Evolutionary conservation across 768 basidiomycete species (phyloP).

Genomic region (Lactarius vividus): DNA sequence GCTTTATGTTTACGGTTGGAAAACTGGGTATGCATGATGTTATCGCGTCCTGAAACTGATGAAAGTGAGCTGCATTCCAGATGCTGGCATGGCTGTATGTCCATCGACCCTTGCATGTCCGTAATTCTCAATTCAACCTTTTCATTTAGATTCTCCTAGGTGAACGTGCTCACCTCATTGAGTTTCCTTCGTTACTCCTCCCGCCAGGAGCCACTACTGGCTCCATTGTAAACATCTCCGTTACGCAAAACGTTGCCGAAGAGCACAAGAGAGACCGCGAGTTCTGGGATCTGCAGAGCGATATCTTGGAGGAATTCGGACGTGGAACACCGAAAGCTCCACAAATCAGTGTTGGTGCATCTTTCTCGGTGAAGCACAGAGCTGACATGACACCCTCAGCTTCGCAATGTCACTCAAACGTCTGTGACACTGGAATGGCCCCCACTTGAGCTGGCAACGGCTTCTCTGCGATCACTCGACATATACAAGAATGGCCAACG

Average conservation of each 20-base stretch:
- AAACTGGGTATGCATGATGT: constrained; percentile 70
- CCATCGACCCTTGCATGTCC: not conserved
- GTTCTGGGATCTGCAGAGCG: constrained; percentile 81
- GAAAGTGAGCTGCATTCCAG: constrained; percentile 39
- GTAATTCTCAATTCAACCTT: constrained; percentile 26
- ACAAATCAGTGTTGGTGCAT: constrained; percentile 57
- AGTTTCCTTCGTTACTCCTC: constrained; percentile 93
- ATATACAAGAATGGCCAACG: constrained; percentile 92
- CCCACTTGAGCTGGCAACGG: constrained; percentile 74
- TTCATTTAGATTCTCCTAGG: constrained; percentile 77
- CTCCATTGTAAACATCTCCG: constrained; percentile 96
- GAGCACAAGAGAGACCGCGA: constrained; percentile 78
- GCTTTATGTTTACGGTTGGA: constrained; percentile 90
- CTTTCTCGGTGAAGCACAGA: not conserved
- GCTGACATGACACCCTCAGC: constrained; percentile 39
- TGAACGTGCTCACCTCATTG: constrained; percentile 92
- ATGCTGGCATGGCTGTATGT: constrained; percentile 90
- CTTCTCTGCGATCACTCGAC: constrained; percentile 84
- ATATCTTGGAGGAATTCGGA: constrained; percentile 77
- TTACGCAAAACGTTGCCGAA: constrained; percentile 81
- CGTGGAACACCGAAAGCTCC: constrained; percentile 64
- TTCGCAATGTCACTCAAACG: constrained; percentile 95
- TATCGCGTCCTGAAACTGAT: constrained; percentile 14
- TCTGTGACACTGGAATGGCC: constrained; percentile 98
- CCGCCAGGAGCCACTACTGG: constrained; percentile 92